phyloP scores from a whole-genome alignment of 257 asterid genomes.

The Rauvolfia tetraphylla region DNA sequence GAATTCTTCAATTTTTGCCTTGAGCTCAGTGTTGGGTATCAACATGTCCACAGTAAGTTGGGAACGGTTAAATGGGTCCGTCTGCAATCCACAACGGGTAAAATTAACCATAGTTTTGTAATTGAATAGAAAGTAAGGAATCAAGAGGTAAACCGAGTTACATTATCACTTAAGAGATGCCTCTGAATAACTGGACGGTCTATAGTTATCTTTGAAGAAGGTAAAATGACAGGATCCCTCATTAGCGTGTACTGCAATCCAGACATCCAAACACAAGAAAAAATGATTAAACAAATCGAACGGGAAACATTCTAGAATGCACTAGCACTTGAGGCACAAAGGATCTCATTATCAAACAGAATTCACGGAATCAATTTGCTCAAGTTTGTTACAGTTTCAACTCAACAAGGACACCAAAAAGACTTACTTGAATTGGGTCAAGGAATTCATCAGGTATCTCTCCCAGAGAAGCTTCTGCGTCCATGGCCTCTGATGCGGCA shows the following conservation, averaged over 20 bases:
- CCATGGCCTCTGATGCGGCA: slow-evolving; percentile 89
- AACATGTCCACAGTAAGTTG: slow-evolving; percentile 87
- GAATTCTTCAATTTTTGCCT: slow-evolving; percentile 75
- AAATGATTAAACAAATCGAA: background rate
- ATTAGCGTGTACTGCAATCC: slow-evolving; percentile 77
- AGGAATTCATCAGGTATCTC: slow-evolving; percentile 99
- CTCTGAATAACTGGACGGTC: slow-evolving; percentile 93
- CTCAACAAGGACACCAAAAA: background rate
- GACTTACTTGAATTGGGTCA: slow-evolving; percentile 89
- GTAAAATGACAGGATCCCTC: slow-evolving; percentile 94
- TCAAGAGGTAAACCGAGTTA: slow-evolving; percentile 20
- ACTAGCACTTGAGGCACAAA: background rate
- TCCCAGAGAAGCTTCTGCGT: slow-evolving; percentile 93
- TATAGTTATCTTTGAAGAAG: slow-evolving; percentile 71
- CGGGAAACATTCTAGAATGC: background rate
- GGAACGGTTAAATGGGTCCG: slow-evolving; percentile 95
- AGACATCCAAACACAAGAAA: slow-evolving; percentile 12
- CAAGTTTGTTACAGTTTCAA: background rate
- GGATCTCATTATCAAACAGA: background rate
- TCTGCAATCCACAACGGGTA: slow-evolving; percentile 42
- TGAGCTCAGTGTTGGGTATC: slow-evolving; percentile 74
- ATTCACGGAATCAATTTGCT: background rate
- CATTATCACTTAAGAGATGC: slow-evolving; percentile 87
- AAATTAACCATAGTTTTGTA: background rate
- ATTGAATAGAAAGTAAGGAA: background rate